Base-by-base conservation (phyloP, 768 basidiomycete genomes). In the Auriculariales sp. region DNA sequence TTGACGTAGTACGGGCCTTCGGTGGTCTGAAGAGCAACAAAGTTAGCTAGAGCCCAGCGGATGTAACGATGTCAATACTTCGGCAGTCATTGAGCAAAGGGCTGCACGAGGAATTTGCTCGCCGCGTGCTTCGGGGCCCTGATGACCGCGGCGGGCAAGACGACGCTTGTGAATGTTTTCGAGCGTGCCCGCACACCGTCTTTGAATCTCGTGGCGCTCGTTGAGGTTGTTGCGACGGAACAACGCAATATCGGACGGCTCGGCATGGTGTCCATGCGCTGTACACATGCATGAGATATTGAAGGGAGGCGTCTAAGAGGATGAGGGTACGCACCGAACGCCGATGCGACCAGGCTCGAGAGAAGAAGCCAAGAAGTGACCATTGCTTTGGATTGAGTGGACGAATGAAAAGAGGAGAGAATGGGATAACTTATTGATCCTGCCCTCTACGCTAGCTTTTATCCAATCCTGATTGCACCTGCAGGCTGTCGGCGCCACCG, bases 1-100 rank as follows among this genome's bases (percentile, higher is more conserved):
- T 44, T 44, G 39, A 44, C 39, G 22, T 44, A 25, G 39, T 44
- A 44, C 39, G 39, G 39, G 17, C 39, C 39, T 15, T 44, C 39
- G 22, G 39, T 44, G 6, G 27, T 10, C 39, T 44, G 19, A 19
- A 19, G 9, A 11, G 14, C 5, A 12, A 36, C 5, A 6, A 36
- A 4, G 15, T 19, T 5, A n/a, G 15, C 35, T 19, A 7, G 5
- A 12, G 15, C 6, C 5, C 35, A 36, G 5, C 35, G 22, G 5
- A 7, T 17, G 5, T 4, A 7, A 17, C 35, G 7, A 17, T 17
- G n/a, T 5, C 9, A 19, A 25, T 4, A 44, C 39, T 25, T 44
- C 39, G n/a, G 39, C 22, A 12, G 39, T 44, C 39, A 44, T 44
- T 5, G 19, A 4, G 22, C 39, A 44, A 19, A 44, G 15, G 22